A percentile compares a stretch with the other conserved stretches of the same genome.
Evolutionary conservation across 2,329 filamentous ascomycete species (phyloP).

Genomic region (Coniochaeta sp.): DNA sequence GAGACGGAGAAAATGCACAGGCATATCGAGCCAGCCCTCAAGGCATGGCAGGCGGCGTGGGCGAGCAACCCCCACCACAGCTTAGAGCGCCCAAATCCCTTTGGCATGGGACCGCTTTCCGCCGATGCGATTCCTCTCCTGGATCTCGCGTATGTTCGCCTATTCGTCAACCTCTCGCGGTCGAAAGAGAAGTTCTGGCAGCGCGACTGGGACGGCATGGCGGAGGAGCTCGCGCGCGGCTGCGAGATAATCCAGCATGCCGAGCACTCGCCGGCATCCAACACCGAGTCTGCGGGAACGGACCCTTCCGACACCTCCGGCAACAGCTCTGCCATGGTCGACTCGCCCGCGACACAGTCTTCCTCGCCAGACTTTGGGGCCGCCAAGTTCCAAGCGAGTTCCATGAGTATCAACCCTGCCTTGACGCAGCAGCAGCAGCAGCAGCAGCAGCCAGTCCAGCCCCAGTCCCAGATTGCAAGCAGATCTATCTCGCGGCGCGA

Average conservation of each 20-base stretch:
- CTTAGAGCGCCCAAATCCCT: conserved; percentile 77
- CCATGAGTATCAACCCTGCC: conserved; percentile 12
- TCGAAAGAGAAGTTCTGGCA: conserved; percentile 94
- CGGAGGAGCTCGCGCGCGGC: conserved; percentile 74
- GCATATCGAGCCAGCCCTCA: conserved; percentile 87
- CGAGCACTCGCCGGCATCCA: conserved; percentile 51
- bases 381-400: conserved; percentile 24
- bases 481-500: conserved; percentile 64
- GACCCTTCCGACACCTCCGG: conserved; percentile 41
- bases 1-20: conserved; percentile 95
- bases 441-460: conserved; percentile 16
- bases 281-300: conserved; percentile 32
- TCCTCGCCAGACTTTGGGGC: conserved; percentile 40
- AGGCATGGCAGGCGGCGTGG: conserved; percentile 94
- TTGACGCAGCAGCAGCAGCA: conserved; percentile 11
- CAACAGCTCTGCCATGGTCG: conserved; percentile 38
- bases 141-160: conserved; percentile 82
- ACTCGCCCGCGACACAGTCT: conserved; percentile 44
- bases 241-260: conserved; percentile 68
- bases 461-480: conserved; percentile 14
- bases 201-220: conserved; percentile 86
- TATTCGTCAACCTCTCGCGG: conserved; percentile 88
- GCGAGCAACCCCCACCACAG: conserved; percentile 78
- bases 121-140: conserved; percentile 87
- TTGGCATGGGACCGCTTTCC: conserved; percentile 72